Conservation (phyloP, 345 rosid species). For the Rhizophora apiculata region DNA sequence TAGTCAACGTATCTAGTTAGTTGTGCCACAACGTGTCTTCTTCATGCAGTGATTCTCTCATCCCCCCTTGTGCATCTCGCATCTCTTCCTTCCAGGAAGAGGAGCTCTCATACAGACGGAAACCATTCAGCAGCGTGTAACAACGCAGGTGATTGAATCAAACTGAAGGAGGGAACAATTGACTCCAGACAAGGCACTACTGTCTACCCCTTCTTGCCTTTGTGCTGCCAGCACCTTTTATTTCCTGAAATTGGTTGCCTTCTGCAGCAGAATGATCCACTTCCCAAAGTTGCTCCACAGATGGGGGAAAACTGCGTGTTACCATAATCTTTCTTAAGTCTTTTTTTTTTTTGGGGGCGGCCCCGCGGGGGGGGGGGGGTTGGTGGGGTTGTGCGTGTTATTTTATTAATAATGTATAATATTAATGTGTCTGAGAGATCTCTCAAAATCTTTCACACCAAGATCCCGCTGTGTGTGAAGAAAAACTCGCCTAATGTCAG, state of each 20-base stretch:
- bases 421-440: too few relatives aligned
- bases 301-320: conserved; percentile 6
- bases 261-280: conserved; percentile 48
- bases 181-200: not conserved
- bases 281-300: conserved; percentile 51
- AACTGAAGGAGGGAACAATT: not conserved
- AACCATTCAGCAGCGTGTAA: conserved; percentile 19
- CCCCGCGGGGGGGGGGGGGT: not conserved
- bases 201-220: conserved; percentile 15
- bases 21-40: not conserved
- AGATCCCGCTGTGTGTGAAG: too few relatives aligned
- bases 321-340: not conserved
- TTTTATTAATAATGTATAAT: too few relatives aligned
- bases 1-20: not conserved
- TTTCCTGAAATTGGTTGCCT: conserved; percentile 39
- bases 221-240: conserved; percentile 61
- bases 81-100: conserved; percentile 18
- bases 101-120: conserved; percentile 28
- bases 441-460: too few relatives aligned
- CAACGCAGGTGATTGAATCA: conserved; percentile 24
- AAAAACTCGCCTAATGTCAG: too few relatives aligned
- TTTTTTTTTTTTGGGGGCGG: conserved; percentile 15
- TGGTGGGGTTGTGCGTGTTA: too few relatives aligned
- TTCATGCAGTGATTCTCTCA: not conserved
- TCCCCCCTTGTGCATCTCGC: conserved; percentile 24